phyloP scores from a whole-genome alignment of 257 asterid species.

The Solanum medicagineum region DNA sequence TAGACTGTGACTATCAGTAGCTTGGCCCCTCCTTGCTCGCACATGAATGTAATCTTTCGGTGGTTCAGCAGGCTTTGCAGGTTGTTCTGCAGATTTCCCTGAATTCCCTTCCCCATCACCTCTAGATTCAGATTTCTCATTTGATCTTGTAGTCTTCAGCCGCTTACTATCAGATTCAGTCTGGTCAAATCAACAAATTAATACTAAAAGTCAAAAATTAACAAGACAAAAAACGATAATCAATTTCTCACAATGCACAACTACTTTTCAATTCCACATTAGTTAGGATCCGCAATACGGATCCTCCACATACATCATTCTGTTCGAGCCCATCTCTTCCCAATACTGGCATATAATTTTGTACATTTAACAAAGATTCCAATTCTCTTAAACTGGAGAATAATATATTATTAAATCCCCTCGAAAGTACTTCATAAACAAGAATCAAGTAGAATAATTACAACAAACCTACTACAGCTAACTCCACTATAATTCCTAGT shows the following conservation, averaged over 20 bases:
- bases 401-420: background rate
- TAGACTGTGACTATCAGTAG: constrained; percentile 44
- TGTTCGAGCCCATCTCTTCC: background rate
- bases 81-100: constrained; percentile 14
- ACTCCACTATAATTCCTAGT: background rate
- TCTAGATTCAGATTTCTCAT: background rate
- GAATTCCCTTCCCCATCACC: constrained; percentile 23
- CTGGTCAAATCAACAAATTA: background rate
- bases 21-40: constrained; percentile 46
- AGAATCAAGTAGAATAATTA: background rate
- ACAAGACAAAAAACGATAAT: background rate
- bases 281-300: background rate
- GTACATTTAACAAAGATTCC: background rate
- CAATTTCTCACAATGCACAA: background rate
- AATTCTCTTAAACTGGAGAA: background rate
- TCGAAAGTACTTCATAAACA: background rate
- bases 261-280: background rate
- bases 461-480: background rate
- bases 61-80: constrained; percentile 19
- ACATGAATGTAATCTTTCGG: constrained; percentile 43
- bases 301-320: background rate
- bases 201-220: background rate
- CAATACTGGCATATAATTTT: background rate
- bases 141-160: background rate
- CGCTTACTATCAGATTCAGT: constrained; percentile 2